Base-by-base conservation (phyloP, 768 basidiomycete genomes). In the Austroboletus eburneus region DNA sequence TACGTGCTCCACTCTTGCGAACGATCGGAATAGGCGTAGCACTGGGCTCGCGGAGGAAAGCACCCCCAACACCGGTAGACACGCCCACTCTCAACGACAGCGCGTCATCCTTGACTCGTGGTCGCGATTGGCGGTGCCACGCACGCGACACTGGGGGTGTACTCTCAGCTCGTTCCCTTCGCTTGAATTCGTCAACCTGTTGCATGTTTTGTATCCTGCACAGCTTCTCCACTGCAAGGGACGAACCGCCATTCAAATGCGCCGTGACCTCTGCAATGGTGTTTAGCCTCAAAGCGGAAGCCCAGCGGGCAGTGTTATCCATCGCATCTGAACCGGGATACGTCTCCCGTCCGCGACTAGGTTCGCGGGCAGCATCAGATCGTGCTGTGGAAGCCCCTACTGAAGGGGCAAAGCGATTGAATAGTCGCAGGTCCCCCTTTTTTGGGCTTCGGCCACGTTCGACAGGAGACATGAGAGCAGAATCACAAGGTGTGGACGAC, bases 371-470 rank as follows among this genome's bases (percentile, higher is more conserved):
- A 18, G 43, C 42, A 39, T 62, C 63, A 29, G 65, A 64, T 20
- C 32, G 61, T 3, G 46, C 18, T 9, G 57, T 65, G 25, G 63
- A 65, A 24, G 57, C 50, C 21, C 45, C 56, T 40, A 53, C 27
- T 17, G 63, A 66, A 35, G 55, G 52, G 16, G 54, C 44, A 32
- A 53, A 60, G 3, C 59, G 60, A 34, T n/a, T 25, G 14, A 39
- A 14, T 17, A 52, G 25, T 22, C 40, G 50, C 17, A 14, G 18
- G n/a, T 48, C 54, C 20, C 37, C 41, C 42, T 61, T 65, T 46
- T 42, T 56, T 22, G 51, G 48, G 38, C 62, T 60, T 8, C 63
- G 60, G 41, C 63, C 63, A 33, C 64, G 64, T 43, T 65, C 62
- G 18, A 63, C 29, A 4, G 61, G 57, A 3, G 63, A 61, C 38